phyloP scores from a whole-genome alignment of 1,284 basidiomycete genomes.

The Stygiomarasmius scandens region DNA sequence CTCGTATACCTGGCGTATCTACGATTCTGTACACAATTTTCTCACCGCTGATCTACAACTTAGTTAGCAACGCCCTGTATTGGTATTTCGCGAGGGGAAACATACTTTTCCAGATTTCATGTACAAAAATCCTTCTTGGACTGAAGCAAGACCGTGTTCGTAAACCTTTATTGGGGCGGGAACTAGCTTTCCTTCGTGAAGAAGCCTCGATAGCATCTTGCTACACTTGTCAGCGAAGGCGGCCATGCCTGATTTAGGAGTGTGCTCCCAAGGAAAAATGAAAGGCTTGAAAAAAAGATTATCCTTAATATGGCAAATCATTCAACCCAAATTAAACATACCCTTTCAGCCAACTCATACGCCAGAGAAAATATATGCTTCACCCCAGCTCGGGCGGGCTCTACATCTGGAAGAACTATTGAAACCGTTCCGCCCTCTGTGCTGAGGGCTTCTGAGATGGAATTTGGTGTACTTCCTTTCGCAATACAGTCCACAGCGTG shows the following conservation, averaged over 20 bases:
- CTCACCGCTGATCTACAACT: constrained; percentile 12
- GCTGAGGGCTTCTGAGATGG: constrained; percentile 25
- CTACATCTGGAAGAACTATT: constrained; percentile 24
- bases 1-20: constrained; percentile 13
- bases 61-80: background rate
- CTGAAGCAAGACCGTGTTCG: constrained; percentile 31
- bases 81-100: background rate
- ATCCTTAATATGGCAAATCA: constrained; percentile 5
- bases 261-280: constrained; percentile 13
- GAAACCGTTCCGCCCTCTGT: constrained; percentile 29
- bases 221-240: constrained; percentile 7
- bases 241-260: background rate
- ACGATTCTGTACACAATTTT: constrained; percentile 17
- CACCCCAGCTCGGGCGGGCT: constrained; percentile 21
- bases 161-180: constrained; percentile 32
- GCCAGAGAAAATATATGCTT: constrained; percentile 28
- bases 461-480: constrained; percentile 25
- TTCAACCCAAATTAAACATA: constrained; percentile 17
- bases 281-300: background rate
- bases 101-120: constrained; percentile 29
- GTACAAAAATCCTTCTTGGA: constrained; percentile 25
- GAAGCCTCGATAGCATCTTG: constrained; percentile 27
- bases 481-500: constrained; percentile 31
- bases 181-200: constrained; percentile 26
- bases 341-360: constrained; percentile 23